A percentile compares a stretch with the other conserved stretches of the same genome.
Evolutionary conservation across 2,329 filamentous ascomycete species (phyloP).

Genomic region (Pezicula carpinea): DNA sequence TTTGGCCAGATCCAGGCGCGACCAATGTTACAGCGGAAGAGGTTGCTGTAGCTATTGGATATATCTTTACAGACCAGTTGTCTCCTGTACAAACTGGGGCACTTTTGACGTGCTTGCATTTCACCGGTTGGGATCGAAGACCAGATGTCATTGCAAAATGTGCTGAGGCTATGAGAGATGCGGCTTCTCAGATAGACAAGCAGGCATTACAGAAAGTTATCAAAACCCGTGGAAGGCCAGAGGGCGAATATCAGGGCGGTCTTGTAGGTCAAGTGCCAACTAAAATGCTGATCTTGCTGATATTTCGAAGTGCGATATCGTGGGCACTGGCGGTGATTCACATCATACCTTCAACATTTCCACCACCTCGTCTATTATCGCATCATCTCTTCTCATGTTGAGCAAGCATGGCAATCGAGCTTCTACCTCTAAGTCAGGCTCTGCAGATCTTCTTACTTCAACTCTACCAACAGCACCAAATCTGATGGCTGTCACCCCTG

Average conservation of each 20-base stretch:
- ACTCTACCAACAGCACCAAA: constrained; percentile 69
- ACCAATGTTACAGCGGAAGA: constrained; percentile 64
- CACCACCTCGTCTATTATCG: constrained; percentile 89
- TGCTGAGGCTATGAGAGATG: constrained; percentile 77
- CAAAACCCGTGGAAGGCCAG: constrained; percentile 52
- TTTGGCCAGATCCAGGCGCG: constrained; percentile 54
- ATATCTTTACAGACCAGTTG: constrained; percentile 87
- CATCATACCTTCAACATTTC: constrained; percentile 99
- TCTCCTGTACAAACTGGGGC: constrained; percentile 86
- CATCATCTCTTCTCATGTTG: constrained; percentile 77
- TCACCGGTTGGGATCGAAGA: constrained; percentile 78
- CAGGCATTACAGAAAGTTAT: constrained; percentile 57
- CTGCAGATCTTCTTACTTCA: constrained; percentile 81
- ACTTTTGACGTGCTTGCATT: constrained; percentile 86
- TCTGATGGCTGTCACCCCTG: constrained; percentile 68
- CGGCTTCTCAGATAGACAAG: constrained; percentile 68
- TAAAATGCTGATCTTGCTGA: constrained; percentile 5
- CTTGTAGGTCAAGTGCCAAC: constrained; percentile 53
- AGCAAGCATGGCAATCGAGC: constrained; percentile 96
- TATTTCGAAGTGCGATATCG: constrained; percentile 69
- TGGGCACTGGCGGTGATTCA: constrained; percentile 92
- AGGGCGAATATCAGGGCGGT: constrained; percentile 76
- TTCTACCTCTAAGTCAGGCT: constrained; percentile 92
- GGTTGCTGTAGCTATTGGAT: constrained; percentile 82
- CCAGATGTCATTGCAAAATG: constrained; percentile 84